Conservation (phyloP, 2,329 filamentous ascomycete genomes). For the Calonectria pteridis region DNA sequence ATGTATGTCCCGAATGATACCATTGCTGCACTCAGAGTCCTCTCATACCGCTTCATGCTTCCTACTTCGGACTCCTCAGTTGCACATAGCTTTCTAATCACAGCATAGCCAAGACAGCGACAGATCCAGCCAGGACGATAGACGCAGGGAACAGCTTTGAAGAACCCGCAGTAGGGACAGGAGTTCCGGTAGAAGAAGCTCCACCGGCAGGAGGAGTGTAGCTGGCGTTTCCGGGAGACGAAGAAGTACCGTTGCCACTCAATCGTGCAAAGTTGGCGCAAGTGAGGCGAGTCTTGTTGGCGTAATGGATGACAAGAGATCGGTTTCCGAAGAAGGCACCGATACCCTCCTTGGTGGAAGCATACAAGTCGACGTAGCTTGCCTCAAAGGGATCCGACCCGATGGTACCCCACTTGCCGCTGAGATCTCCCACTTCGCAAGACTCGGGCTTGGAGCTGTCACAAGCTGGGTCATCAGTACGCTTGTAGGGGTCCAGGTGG, state of each 20-base stretch:
- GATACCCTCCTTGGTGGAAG: slow-evolving; percentile 64
- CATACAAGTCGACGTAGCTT: slow-evolving; percentile 68
- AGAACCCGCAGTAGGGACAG: slow-evolving; percentile 8
- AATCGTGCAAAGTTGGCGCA: slow-evolving; percentile 71
- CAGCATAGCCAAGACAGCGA: slow-evolving; percentile 21
- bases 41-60: not conserved
- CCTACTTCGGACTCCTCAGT: not conserved
- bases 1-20: not conserved
- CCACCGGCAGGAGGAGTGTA: slow-evolving; percentile 28
- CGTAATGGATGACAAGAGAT: slow-evolving; percentile 73
- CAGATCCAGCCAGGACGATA: slow-evolving; percentile 17
- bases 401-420: slow-evolving; percentile 79
- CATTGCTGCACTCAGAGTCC: not conserved
- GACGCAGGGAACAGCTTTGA: slow-evolving; percentile 20
- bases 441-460: slow-evolving; percentile 67
- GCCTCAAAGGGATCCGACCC: slow-evolving; percentile 61
- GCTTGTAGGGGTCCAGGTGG: slow-evolving; percentile 79
- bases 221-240: slow-evolving; percentile 26
- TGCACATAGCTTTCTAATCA: not conserved
- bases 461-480: slow-evolving; percentile 73
- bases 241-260: slow-evolving; percentile 25
- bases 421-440: slow-evolving; percentile 83
- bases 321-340: slow-evolving; percentile 74
- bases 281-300: slow-evolving; percentile 72
- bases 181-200: not conserved